Evolutionary conservation across 164 flowering plant genomes (phyloP).

Genomic region (Sextonia rubra): DNA sequence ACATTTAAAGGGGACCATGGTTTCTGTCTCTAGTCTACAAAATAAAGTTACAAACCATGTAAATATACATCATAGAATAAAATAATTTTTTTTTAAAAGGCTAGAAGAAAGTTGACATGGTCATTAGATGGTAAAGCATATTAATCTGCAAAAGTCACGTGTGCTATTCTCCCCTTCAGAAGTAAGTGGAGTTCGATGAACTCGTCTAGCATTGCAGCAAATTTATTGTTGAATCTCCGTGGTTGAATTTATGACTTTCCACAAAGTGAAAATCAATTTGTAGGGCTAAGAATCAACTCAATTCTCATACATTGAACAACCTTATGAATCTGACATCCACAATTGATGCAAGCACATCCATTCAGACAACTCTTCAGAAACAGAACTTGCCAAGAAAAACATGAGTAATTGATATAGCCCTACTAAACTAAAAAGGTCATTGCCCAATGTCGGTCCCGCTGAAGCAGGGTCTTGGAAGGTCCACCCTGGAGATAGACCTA

Average conservation of each 20-base stretch:
- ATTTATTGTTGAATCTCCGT: background rate
- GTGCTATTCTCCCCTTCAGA: background rate
- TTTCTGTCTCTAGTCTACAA: background rate
- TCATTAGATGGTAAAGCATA: background rate
- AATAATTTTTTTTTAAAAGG: background rate
- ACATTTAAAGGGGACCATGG: background rate
- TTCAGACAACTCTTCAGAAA: no score
- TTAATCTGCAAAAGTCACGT: background rate
- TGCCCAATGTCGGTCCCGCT: no score
- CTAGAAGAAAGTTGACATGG: background rate
- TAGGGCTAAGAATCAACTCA: background rate
- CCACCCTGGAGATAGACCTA: no score
- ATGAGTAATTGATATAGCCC: no score
- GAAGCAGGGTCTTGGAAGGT: no score
- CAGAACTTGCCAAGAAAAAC: no score
- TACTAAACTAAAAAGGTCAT: no score
- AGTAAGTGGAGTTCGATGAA: no score
- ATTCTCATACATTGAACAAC: background rate
- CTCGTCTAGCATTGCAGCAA: background rate
- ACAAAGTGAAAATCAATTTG: background rate
- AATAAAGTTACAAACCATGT: background rate
- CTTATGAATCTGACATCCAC: background rate
- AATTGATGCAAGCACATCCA: background rate
- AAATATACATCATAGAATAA: background rate
- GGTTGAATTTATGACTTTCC: background rate